Conservation (phyloP, 2,329 filamentous ascomycete species). For the Emmonsiellopsis sp. region DNA sequence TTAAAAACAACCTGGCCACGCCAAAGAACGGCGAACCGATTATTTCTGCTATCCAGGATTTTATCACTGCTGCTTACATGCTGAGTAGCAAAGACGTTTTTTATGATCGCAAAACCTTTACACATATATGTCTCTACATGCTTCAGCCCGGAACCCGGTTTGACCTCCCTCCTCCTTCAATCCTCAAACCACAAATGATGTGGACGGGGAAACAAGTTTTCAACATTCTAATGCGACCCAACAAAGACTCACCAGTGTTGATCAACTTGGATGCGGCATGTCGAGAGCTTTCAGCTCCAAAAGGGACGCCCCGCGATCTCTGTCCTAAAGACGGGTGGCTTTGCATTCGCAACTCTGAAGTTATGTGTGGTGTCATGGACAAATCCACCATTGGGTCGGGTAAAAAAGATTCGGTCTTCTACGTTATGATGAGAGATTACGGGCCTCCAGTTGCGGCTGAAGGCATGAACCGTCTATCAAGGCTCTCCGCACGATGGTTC, state of each 20-base stretch:
- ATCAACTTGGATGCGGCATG: slow-evolving; percentile 93
- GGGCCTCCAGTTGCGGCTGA: slow-evolving; percentile 79
- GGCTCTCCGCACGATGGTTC: slow-evolving; percentile 78
- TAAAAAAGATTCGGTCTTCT: slow-evolving; percentile 97
- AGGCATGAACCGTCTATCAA: slow-evolving; percentile 90
- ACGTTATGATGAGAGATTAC: slow-evolving; percentile 90
- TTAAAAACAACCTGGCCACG: slow-evolving; percentile 91
- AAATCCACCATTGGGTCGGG: slow-evolving; percentile 94
- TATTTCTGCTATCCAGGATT: slow-evolving; percentile 98
- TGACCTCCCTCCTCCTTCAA: slow-evolving; percentile 76
- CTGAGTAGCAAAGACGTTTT: slow-evolving; percentile 89
- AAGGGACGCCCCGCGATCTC: slow-evolving; percentile 46
- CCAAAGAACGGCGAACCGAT: slow-evolving; percentile 97
- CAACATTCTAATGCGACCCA: slow-evolving; percentile 82
- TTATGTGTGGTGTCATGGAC: slow-evolving; percentile 97
- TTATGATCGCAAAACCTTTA: slow-evolving; percentile 79
- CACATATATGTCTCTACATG: slow-evolving; percentile 90
- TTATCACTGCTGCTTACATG: slow-evolving; percentile 90
- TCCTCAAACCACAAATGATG: slow-evolving; percentile 73
- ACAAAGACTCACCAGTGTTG: slow-evolving; percentile 68
- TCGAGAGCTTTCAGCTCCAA: slow-evolving; percentile 53
- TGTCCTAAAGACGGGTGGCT: slow-evolving; percentile 84
- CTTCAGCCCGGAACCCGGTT: slow-evolving; percentile 68
- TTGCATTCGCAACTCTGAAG: slow-evolving; percentile 88
- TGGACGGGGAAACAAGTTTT: slow-evolving; percentile 99